Evolutionary conservation across 768 basidiomycete species (phyloP), one percentile per base, ranked within the genome.

Genomic region (Hemileccinum impolitum): DNA sequence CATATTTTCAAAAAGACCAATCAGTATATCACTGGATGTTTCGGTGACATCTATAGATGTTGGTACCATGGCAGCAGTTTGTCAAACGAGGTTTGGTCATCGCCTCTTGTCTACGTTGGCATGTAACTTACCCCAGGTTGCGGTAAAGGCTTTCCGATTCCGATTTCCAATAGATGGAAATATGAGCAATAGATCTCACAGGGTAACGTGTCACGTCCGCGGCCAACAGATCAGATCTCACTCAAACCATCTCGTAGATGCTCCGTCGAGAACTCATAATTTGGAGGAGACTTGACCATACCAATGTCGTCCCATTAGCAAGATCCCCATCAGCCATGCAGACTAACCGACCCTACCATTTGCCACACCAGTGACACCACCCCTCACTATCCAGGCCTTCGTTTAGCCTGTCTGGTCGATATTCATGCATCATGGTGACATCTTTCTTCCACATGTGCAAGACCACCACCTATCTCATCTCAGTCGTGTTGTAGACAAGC

Each of bases 291-390:
- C 47, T 55, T 1, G 17, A 45, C 1, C 50, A 55, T 30, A 2
- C 2, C 10, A 55, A 48, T 28, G 21, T 55, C n/a, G 50, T 55
- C 17, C 54, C 45, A 3, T 54, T 54, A 37, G 11, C 43, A 4
- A 48, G 49, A 44, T 51, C 34, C 37, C 49, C n/a, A 7, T 48
- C 38, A 18, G 50, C 44, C 14, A 44, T 50, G 42, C 19, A 14
- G 3, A 37, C 15, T 18, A 13, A 7, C 47, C 66, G 48, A 63
- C 65, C n/a, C 64, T 57, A 15, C 55, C 55, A 4, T 67, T 64
- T 62, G 47, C 57, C 58, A 4, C 61, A 63, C 46, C 63, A 56
- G 30, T 55, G n/a, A n/a, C n/a, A n/a, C n/a, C n/a, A n/a, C 51
- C 6, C 48, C 67, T 55, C 37, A 3, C 19, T 2, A 11, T 1